Evolutionary conservation across 345 rosid species (phyloP).

Genomic region (Pugionium dolabratum): DNA sequence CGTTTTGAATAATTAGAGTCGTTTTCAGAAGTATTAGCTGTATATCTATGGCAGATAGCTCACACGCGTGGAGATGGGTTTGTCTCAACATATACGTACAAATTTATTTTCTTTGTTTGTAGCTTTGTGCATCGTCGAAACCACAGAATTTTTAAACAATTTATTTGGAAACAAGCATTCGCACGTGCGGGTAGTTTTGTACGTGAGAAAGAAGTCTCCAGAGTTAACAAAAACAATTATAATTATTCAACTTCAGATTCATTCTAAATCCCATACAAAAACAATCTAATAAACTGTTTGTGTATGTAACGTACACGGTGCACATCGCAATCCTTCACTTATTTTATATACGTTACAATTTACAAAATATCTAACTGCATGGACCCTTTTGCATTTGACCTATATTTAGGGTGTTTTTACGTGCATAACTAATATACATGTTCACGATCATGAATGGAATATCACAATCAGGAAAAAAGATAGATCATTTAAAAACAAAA

Average conservation of each 20-base stretch:
- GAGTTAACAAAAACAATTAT: slow-evolving; percentile 29
- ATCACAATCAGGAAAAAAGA: too few species aligned
- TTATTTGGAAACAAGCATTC: slow-evolving; percentile 7
- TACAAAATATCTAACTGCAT: slow-evolving; percentile 23
- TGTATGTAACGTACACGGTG: slow-evolving; percentile 2
- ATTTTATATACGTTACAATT: background rate
- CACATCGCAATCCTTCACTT: slow-evolving; percentile 26
- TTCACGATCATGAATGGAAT: too few species aligned
- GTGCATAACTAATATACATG: background rate
- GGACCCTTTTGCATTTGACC: slow-evolving; percentile 35
- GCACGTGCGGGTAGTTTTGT: slow-evolving; percentile 29
- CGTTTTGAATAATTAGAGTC: slow-evolving; percentile 24
- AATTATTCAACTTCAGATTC: slow-evolving; percentile 31
- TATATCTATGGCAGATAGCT: slow-evolving; percentile 35
- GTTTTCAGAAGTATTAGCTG: slow-evolving; percentile 36
- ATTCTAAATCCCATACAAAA: slow-evolving; percentile 8
- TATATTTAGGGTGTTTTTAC: background rate
- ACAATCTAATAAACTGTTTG: background rate
- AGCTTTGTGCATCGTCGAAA: slow-evolving; percentile 29
- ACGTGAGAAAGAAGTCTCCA: slow-evolving; percentile 27
- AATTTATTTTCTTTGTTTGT: slow-evolving; percentile 17
- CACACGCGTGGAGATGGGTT: slow-evolving; percentile 34
- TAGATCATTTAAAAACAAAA: too few species aligned
- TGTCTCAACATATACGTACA: slow-evolving; percentile 37
- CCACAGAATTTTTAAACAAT: slow-evolving; percentile 1